Base-by-base conservation (phyloP, 371 early-diverging fungal genomes). In the Dichotomocladium elegans region DNA sequence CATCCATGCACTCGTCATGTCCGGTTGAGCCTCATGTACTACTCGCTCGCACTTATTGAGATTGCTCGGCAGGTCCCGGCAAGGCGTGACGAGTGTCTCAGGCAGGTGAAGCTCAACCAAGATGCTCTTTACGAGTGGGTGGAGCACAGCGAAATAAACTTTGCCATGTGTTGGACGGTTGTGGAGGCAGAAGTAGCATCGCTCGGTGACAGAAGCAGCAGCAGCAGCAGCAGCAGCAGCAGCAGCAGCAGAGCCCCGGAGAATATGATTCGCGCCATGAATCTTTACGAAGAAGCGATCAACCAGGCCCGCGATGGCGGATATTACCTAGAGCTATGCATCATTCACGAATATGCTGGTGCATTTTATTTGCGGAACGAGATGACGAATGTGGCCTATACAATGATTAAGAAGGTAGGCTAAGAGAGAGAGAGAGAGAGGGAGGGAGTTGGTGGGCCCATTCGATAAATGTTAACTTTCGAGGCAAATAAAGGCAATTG, bases 1-100 rank as follows among this genome's bases (percentile, higher is more conserved):
- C 72, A 75, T 40, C 72, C 70, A 7, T 57, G 63, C 25, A 66
- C 65, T 27, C 54, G 70, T 3, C 65, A 72, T 19, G 68, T 72
- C 0, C 61, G 70, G 12, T 41, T 72, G 37, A 48, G 59, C 51
- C 25, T 65, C 3, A 44, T 41, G 4, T 47, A 65, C 3, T 65
- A 64, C 11, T 72, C 76, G 1, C 49, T 75, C 8, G 70, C 76
- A 3, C 58, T 75, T 10, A 24, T 72, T 12, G 54, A 67, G 12
- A 70, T 68, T 29, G 12, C 68, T 3, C 66, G 31, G n/a, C 15
- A 29, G 12, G 24, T 21, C 24, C 15, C 41, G 17, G 66, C 12
- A 28, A 31, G 35, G 34, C 55, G 14, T 15, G 47, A 33, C 19
- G 55, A 57, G 4, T 51, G 61, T 14, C 12, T 63, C n/a, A 45